A percentile compares a stretch with the other conserved stretches of the same genome.
Evolutionary conservation across 371 early-diverging fungal species (phyloP).

Genomic region (Funneliformis caledonium): DNA sequence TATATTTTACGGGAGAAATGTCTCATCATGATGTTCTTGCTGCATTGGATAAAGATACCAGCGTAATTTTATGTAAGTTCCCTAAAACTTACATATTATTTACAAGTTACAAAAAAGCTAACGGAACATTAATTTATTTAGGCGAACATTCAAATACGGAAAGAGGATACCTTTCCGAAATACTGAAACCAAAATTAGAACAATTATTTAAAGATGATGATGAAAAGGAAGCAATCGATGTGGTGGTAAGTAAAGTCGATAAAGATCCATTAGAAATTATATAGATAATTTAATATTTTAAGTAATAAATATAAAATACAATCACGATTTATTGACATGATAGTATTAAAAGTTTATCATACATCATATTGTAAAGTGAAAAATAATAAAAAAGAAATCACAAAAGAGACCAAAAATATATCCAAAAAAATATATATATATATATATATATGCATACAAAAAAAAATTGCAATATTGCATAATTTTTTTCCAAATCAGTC

Average conservation of each 20-base stretch:
- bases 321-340: too few relatives aligned
- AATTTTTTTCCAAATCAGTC: too few relatives aligned
- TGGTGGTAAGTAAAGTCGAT: slow-evolving; percentile 72
- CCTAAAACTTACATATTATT: neutral
- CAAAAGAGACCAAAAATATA: too few relatives aligned
- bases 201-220: slow-evolving; percentile 55
- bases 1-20: slow-evolving; percentile 94
- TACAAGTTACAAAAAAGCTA: neutral
- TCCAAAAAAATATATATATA: too few relatives aligned
- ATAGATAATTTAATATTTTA: slow-evolving; percentile 42
- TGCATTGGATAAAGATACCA: slow-evolving; percentile 73
- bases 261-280: slow-evolving; percentile 74
- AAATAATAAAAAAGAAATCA: too few relatives aligned
- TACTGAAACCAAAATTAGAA: slow-evolving; percentile 70
- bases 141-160: slow-evolving; percentile 94
- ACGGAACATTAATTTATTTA: slow-evolving; percentile 37
- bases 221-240: slow-evolving; percentile 56
- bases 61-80: slow-evolving; percentile 84
- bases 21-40: slow-evolving; percentile 89
- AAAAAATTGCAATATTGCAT: too few relatives aligned
- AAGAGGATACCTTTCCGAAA: slow-evolving; percentile 84
- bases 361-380: too few relatives aligned
- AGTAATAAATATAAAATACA: too few relatives aligned
- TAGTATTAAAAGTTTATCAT: too few relatives aligned
- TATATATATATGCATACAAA: too few relatives aligned